Conservation (phyloP, 495 filamentous ascomycete genomes). For the Penicillium diatomitis region DNA sequence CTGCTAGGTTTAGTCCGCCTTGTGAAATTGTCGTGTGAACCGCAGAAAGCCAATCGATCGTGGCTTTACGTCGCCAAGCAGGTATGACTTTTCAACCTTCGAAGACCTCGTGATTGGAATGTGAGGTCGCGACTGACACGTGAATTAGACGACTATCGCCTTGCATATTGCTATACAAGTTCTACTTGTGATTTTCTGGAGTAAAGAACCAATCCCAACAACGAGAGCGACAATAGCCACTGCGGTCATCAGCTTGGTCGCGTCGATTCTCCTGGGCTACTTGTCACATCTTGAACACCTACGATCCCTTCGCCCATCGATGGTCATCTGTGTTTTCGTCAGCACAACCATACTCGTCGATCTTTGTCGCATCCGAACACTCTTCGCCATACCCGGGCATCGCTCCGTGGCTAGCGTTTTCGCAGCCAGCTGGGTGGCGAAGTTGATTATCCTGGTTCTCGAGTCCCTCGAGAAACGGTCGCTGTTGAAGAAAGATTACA, state of each 20-base stretch:
- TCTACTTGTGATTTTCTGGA: constrained; percentile 8
- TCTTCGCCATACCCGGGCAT: constrained; percentile 7
- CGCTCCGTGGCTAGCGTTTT: constrained; percentile 5
- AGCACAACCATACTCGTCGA: constrained; percentile 7
- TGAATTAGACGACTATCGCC: constrained; percentile 3
- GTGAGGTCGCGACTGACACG: not conserved
- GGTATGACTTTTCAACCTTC: constrained; percentile 1
- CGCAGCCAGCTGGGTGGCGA: constrained; percentile 22
- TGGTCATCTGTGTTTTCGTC: constrained; percentile 9
- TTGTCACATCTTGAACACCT: constrained; percentile 17
- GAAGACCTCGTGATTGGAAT: not conserved
- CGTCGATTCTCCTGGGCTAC: constrained; percentile 4
- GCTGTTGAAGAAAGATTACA: constrained; percentile 20
- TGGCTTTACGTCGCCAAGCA: constrained; percentile 14
- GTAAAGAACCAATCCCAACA: constrained; percentile 4
- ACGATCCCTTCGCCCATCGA: constrained; percentile 15
- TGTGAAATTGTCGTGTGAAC: constrained; percentile 1
- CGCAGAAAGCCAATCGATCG: constrained; percentile 17
- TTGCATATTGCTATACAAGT: constrained; percentile 11
- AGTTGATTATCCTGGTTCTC: constrained; percentile 33
- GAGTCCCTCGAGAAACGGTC: constrained; percentile 45
- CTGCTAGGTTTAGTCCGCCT: constrained; percentile 1
- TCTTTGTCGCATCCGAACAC: constrained; percentile 10
- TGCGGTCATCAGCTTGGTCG: not conserved
- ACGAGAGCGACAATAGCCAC: constrained; percentile 12